phyloP scores from a whole-genome alignment of 805 yeast species.

The Hanseniaspora clermontiae region DNA sequence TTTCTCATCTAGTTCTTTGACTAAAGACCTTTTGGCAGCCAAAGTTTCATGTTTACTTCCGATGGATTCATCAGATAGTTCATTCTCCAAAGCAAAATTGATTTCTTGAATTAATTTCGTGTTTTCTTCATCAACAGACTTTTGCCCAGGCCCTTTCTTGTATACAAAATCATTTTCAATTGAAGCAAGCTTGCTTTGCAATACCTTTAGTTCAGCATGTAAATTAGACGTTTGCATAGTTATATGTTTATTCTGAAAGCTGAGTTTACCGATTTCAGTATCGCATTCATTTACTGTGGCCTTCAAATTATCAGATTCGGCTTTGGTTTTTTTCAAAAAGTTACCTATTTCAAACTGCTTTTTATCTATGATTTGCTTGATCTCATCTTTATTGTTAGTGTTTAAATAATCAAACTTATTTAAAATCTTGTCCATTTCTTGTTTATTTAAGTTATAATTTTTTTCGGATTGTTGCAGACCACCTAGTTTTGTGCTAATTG shows the following conservation, averaged over 20 bases:
- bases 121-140: conserved; percentile 31
- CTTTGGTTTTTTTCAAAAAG: neutral
- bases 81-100: neutral
- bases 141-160: conserved; percentile 29
- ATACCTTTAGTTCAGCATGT: conserved; percentile 27
- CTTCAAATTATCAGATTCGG: neutral
- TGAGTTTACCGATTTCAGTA: conserved; percentile 31
- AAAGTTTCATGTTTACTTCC: neutral
- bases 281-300: conserved; percentile 22
- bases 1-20: conserved; percentile 28
- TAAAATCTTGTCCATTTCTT: conserved; percentile 13
- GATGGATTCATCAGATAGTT: neutral
- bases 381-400: conserved; percentile 28
- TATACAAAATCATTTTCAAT: conserved; percentile 31
- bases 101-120: neutral
- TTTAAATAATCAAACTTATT: neutral
- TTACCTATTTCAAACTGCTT: conserved; percentile 20
- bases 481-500: conserved; percentile 33
- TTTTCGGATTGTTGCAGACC: conserved; percentile 28
- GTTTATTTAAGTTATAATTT: conserved; percentile 17
- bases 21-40: neutral
- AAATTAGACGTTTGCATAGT: conserved; percentile 24
- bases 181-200: conserved; percentile 31
- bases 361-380: conserved; percentile 46
- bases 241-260: conserved; percentile 35